Evolutionary conservation across 805 yeast genomes (phyloP).

Genomic region (Dipodascus geniculatus): DNA sequence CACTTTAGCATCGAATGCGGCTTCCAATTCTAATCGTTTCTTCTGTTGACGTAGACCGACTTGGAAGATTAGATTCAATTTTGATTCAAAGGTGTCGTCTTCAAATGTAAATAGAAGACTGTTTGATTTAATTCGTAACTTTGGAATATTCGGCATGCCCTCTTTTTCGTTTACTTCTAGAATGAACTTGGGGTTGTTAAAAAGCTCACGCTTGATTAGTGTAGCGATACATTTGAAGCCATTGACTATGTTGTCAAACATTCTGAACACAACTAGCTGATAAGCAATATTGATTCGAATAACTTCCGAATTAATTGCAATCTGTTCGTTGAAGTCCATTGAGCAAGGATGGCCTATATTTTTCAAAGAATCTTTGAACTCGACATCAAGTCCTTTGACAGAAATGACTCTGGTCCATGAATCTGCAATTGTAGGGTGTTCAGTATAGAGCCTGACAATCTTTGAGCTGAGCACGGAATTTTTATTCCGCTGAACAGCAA

Average conservation of each 20-base stretch:
- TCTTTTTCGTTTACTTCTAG: slow-evolving; percentile 19
- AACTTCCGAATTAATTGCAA: slow-evolving; percentile 20
- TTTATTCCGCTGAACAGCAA: slow-evolving; percentile 19
- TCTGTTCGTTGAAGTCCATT: background rate
- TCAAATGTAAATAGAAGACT: slow-evolving; percentile 56
- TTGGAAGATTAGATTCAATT: slow-evolving; percentile 51
- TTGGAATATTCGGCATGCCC: slow-evolving; percentile 27
- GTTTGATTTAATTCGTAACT: slow-evolving; percentile 41
- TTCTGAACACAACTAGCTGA: slow-evolving; percentile 58
- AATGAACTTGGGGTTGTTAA: slow-evolving; percentile 15
- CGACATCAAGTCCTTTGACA: slow-evolving; percentile 17
- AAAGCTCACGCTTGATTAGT: slow-evolving; percentile 22
- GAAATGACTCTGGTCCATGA: slow-evolving; percentile 29
- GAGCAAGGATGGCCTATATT: background rate
- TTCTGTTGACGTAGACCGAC: slow-evolving; percentile 47
- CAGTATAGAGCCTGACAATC: slow-evolving; percentile 34
- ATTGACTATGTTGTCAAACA: slow-evolving; percentile 70
- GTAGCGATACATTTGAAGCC: slow-evolving; percentile 57
- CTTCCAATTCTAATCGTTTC: slow-evolving; percentile 41
- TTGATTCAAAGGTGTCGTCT: slow-evolving; percentile 83
- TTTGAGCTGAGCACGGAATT: slow-evolving; percentile 26
- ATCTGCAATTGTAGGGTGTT: slow-evolving; percentile 33
- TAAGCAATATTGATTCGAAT: slow-evolving; percentile 44
- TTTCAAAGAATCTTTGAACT: slow-evolving; percentile 8
- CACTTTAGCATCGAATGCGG: slow-evolving; percentile 29